Evolutionary conservation across 495 filamentous ascomycete genomes (phyloP).

Genomic region (Glonium stellatum): DNA sequence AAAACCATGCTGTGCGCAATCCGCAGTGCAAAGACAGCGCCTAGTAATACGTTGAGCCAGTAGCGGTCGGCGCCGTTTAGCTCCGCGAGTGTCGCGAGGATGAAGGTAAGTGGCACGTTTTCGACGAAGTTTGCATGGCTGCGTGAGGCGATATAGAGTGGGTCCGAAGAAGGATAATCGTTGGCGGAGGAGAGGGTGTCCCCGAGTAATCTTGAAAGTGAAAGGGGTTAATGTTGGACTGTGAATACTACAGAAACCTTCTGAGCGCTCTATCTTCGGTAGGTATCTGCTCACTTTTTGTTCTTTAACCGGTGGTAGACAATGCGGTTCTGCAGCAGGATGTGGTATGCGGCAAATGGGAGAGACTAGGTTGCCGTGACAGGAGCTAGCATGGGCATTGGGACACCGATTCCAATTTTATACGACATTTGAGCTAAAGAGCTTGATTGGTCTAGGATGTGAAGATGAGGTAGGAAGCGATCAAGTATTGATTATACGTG

Average conservation of each 20-base stretch:
- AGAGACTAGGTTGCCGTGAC: conserved; percentile 42
- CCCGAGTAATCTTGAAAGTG: conserved; percentile 14
- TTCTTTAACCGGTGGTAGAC: conserved; percentile 35
- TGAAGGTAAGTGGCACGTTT: conserved; percentile 39
- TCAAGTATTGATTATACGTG: too few species aligned
- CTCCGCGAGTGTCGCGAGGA: conserved; percentile 35
- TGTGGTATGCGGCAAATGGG: conserved; percentile 43
- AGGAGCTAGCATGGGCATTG: conserved; percentile 19
- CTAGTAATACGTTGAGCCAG: conserved; percentile 34
- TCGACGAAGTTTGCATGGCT: conserved; percentile 41
- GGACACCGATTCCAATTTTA: conserved; percentile 18
- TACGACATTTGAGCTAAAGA: not conserved
- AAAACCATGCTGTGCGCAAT: too few species aligned
- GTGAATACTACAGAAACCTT: not conserved
- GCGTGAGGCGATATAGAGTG: conserved; percentile 32
- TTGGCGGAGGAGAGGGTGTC: conserved; percentile 2
- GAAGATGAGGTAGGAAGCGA: too few species aligned
- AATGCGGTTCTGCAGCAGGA: conserved; percentile 39
- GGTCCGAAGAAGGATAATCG: conserved; percentile 10
- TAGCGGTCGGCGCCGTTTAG: conserved; percentile 40
- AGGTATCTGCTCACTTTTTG: conserved; percentile 20
- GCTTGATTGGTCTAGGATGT: not conserved
- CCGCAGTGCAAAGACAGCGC: conserved; percentile 36
- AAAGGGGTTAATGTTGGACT: not conserved
- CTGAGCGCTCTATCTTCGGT: not conserved